These are phyloP conservation scores for Eucalyptus tenuipes DNA, from an alignment of 345 rosid species.

Conservation along the genomic window DNA sequence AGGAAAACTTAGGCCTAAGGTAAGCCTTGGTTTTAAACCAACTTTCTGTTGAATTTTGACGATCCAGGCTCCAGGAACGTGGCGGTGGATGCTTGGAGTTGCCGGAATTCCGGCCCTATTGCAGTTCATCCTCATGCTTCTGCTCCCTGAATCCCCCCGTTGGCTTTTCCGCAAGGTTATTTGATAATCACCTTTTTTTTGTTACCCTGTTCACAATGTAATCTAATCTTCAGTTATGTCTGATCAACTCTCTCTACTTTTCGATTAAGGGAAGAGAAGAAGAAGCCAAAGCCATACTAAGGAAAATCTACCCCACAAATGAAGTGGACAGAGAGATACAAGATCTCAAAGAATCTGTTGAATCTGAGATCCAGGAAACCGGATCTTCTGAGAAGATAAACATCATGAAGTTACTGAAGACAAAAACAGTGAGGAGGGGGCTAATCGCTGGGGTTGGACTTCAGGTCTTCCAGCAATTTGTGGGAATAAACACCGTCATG, in stretches of 20 bases:
- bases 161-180: constrained; percentile 78
- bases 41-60: background rate
- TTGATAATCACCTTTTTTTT: background rate
- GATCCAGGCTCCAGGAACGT: constrained; percentile 52
- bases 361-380: constrained; percentile 38
- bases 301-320: constrained; percentile 40
- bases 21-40: background rate
- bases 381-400: constrained; percentile 50
- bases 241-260: background rate
- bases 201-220: background rate
- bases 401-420: constrained; percentile 30
- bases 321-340: constrained; percentile 56
- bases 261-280: constrained; percentile 56
- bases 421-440: constrained; percentile 69
- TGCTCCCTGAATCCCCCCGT: constrained; percentile 88
- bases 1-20: background rate
- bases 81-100: constrained; percentile 98
- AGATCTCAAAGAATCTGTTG: constrained; percentile 57
- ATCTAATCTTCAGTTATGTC: background rate
- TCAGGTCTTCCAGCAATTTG: constrained; percentile 81
- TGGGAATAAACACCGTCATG: constrained; percentile 90
- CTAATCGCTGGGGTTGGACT: constrained; percentile 79
- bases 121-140: constrained; percentile 62
- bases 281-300: constrained; percentile 50
- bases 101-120: constrained; percentile 74